Base-by-base conservation (phyloP, 768 basidiomycete species). In the Mycena vitilis region DNA sequence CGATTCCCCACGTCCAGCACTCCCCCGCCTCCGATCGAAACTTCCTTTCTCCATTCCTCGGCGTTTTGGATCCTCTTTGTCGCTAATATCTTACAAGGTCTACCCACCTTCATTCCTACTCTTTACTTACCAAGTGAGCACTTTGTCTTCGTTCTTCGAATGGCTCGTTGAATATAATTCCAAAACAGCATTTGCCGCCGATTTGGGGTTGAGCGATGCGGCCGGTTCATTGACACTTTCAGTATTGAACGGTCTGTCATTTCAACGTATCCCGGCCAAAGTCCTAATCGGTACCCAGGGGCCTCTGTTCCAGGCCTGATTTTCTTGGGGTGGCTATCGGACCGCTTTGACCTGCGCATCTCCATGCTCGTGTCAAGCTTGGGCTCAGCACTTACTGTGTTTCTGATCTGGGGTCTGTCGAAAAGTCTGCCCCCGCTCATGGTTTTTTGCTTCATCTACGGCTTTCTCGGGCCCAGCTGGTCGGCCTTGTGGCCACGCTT, bases 401-500 rank as follows among this genome's bases (percentile, higher is more conserved):
- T 73, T 40, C 38, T 71, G 9, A 48, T 71, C 15, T 73, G 72
- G 72, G 72, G 72, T 48, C 42, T 73, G 15, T 68, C 72, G 16
- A 13, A 42, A 20, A 66, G 37, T 40, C 49, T 68, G 8, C 40
- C 64, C 3, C 60, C 52, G 18, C 64, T 65, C 20, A 45, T 63
- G 22, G 48, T 69, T n/a, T 69, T 71, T 30, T 60, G 67, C 2
- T 69, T 66, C 61, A 30, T 66, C 22, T 73, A 71, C 42, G 73
- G 70, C 13, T 49, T 71, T 57, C 64, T 71, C 34, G 67, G 52
- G 7, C 67, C 73, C 34, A 68, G 67, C 37, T 71, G 70, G 69
- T 66, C 58, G 23, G 69, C 66, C 3, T 47, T 65, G 10, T 71
- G 59, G 58, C 66, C 69, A 1, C 45, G 67, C 18, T 71, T 73